phyloP scores from a whole-genome alignment of 192 early-diverging fungal genomes.

The Phycomyces blakesleeanus region DNA sequence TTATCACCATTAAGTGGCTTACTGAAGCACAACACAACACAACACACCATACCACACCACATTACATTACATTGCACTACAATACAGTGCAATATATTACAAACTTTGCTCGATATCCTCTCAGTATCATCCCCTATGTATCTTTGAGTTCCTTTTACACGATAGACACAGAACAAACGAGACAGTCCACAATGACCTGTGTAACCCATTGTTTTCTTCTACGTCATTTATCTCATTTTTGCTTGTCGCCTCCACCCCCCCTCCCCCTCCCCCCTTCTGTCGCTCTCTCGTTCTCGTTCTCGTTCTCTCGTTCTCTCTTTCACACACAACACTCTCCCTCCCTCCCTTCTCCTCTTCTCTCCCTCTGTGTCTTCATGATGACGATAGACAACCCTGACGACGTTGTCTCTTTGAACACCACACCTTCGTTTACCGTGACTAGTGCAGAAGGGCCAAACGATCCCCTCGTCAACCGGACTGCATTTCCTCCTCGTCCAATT shows the following conservation, averaged over 20 bases:
- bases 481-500: neutral
- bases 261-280: neutral
- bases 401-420: neutral
- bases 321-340: neutral
- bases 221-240: neutral
- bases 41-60: too few species aligned
- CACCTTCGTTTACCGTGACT: neutral
- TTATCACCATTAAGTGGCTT: too few species aligned
- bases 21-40: too few species aligned
- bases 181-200: neutral
- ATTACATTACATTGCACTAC: too few species aligned
- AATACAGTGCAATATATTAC: too few species aligned
- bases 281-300: constrained; percentile 7
- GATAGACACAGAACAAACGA: too few species aligned
- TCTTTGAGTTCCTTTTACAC: too few species aligned
- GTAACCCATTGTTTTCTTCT: neutral
- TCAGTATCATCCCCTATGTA: too few species aligned
- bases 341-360: neutral
- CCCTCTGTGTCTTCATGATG: neutral
- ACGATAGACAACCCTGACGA: neutral
- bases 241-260: constrained; percentile 1
- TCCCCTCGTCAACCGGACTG: neutral
- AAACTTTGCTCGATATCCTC: too few species aligned
- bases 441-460: neutral
- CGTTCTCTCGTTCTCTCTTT: neutral